Evolutionary conservation across 768 basidiomycete genomes (phyloP).

Genomic region (Candolleomyces aberdarensis): DNA sequence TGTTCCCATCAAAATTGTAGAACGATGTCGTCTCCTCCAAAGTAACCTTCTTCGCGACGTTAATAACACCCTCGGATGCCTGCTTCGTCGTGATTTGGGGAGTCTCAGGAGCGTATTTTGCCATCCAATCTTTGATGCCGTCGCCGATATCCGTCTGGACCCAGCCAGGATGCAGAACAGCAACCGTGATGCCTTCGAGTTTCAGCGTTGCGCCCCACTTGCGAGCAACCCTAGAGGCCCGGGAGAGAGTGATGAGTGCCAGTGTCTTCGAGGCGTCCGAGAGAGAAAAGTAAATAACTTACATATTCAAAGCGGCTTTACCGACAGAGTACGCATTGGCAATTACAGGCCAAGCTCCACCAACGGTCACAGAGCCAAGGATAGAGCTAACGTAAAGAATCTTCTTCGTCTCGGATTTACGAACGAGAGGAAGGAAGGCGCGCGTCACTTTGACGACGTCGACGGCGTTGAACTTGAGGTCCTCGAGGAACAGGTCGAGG

Average conservation of each 20-base stretch:
- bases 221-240: conserved; percentile 16
- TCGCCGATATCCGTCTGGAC: conserved; percentile 19
- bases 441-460: conserved; percentile 12
- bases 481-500: conserved; percentile 14
- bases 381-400: conserved; percentile 20
- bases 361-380: conserved; percentile 14
- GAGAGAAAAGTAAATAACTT: not conserved
- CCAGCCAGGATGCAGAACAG: conserved; percentile 22
- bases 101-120: conserved; percentile 16
- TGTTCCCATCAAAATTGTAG: conserved; percentile 6
- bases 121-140: conserved; percentile 18
- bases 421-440: conserved; percentile 16
- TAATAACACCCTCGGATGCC: conserved; percentile 15
- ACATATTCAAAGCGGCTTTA: conserved; percentile 21
- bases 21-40: conserved; percentile 7
- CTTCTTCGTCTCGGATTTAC: conserved; percentile 18
- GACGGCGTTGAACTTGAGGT: conserved; percentile 18
- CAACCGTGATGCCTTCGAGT: conserved; percentile 18
- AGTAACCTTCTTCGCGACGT: conserved; percentile 11
- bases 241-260: not conserved
- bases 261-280: not conserved
- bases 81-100: conserved; percentile 17
- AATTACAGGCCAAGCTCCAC: conserved; percentile 4
- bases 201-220: conserved; percentile 22
- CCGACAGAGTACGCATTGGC: conserved; percentile 15